Conservation (phyloP, 177 flowering plant species). For the Vitis hybrid region DNA sequence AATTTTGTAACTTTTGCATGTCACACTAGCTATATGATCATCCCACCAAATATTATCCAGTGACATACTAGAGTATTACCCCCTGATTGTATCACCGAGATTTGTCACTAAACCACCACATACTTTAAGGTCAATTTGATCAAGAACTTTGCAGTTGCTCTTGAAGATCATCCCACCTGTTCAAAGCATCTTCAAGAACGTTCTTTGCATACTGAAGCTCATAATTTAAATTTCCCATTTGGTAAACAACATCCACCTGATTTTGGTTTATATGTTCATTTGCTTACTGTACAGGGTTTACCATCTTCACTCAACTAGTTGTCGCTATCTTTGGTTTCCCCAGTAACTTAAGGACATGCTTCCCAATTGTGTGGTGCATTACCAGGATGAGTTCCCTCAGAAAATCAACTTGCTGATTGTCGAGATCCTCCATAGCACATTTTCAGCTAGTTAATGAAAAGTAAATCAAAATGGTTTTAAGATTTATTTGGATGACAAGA, state of each 20-base stretch:
- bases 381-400: constrained; percentile 28
- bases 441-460: constrained; percentile 11
- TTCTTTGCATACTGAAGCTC: constrained; percentile 77
- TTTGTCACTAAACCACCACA: too few species aligned
- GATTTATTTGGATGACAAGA: too few species aligned
- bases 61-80: too few species aligned
- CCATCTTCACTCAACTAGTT: constrained; percentile 24
- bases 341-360: constrained; percentile 30
- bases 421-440: constrained; percentile 44
- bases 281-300: constrained; percentile 14
- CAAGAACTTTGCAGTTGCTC: constrained; percentile 75
- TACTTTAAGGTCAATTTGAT: constrained; percentile 1
- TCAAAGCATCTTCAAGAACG: constrained; percentile 51
- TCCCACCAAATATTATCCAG: too few species aligned
- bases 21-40: too few species aligned
- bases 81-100: too few species aligned
- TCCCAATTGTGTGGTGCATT: constrained; percentile 26
- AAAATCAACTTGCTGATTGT: constrained; percentile 26
- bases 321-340: constrained; percentile 26
- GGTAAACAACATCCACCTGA: constrained; percentile 52
- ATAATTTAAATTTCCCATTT: constrained; percentile 58
- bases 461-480: too few species aligned
- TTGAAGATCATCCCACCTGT: constrained; percentile 72
- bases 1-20: too few species aligned
- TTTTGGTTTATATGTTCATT: constrained; percentile 27